Base-by-base conservation (phyloP, 2,329 filamentous ascomycete genomes). In the Elsinoe ampelina region DNA sequence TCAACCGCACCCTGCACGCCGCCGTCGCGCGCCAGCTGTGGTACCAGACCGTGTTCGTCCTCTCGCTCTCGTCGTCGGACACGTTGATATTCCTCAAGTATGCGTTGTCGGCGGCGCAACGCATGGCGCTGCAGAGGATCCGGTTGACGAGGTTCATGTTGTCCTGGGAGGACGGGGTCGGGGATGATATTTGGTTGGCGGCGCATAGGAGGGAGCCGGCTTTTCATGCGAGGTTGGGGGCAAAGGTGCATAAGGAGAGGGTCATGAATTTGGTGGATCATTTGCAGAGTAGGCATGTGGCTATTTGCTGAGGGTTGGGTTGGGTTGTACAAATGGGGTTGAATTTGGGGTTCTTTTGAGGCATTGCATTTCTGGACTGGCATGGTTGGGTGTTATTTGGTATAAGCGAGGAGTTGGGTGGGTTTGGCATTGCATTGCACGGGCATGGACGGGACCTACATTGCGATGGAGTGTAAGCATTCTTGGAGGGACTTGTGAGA, bases 41-140 rank as follows among this genome's bases (percentile, higher is more conserved):
- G 59, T 45, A 38, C 30, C 30, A 48, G 42, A 60, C 52, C 8
- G 39, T 51, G 11, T 54, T 60, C n/a, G 35, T 57, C 36, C 54
- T 60, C 15, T 57, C 50, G 15, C 54, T 60, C 12, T 52, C 54
- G 8, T 47, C 59, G 3, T 36, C 57, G 17, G 59, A 60, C 35
- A 36, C 59, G 7, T 51, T 60, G 4, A 58, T 58, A 43, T 60
- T 60, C n/a, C 55, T 60, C 20, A 54, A 57, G 8, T 58, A 60
- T 17, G 57, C 54, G 8, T 50, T 60, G 2, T 55, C 48, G 13
- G 38, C 52, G n/a, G 19, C 48, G 5, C 59, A 60, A 17, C 55
- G 57, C 26, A 48, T 38, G 5, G 57, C 57, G 8, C 41, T 60
- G 5, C 41, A 57, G 26, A 52, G 57, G 20, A 34, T 60, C n/a